These are phyloP conservation scores for Stentor roeselii DNA, from an alignment of 73 alveolate genomes.

Conservation along the genomic window DNA sequence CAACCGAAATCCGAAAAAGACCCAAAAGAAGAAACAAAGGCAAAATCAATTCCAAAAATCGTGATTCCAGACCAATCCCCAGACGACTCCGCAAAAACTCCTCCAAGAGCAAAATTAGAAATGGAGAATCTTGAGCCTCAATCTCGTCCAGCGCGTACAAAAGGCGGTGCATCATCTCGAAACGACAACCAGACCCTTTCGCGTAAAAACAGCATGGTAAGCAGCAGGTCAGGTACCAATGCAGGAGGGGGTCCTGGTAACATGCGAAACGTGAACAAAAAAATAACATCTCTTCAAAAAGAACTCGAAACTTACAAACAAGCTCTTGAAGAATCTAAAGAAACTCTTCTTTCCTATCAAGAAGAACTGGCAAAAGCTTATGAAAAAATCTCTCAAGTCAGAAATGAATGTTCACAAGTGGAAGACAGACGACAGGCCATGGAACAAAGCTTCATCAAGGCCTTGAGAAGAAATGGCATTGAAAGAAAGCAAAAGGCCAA, in stretches of 20 bases:
- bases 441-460: slow-evolving; percentile 16
- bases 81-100: background rate
- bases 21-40: background rate
- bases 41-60: too few relatives aligned
- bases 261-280: background rate
- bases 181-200: background rate
- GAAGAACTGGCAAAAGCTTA: slow-evolving; percentile 10
- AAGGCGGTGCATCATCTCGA: background rate
- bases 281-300: background rate
- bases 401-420: background rate
- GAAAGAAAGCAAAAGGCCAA: background rate
- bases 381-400: background rate
- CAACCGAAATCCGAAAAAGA: background rate
- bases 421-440: background rate
- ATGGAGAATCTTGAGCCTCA: background rate
- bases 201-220: background rate
- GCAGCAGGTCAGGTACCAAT: background rate
- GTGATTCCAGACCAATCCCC: background rate
- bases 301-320: background rate
- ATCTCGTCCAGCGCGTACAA: background rate
- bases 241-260: slow-evolving; percentile 1
- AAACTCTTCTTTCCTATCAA: background rate
- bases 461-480: slow-evolving; percentile 3
- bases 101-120: background rate
- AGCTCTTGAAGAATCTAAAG: background rate